These are phyloP conservation scores for Parathielavia appendiculata DNA, from an alignment of 495 filamentous ascomycete genomes.

Conservation along the genomic window DNA sequence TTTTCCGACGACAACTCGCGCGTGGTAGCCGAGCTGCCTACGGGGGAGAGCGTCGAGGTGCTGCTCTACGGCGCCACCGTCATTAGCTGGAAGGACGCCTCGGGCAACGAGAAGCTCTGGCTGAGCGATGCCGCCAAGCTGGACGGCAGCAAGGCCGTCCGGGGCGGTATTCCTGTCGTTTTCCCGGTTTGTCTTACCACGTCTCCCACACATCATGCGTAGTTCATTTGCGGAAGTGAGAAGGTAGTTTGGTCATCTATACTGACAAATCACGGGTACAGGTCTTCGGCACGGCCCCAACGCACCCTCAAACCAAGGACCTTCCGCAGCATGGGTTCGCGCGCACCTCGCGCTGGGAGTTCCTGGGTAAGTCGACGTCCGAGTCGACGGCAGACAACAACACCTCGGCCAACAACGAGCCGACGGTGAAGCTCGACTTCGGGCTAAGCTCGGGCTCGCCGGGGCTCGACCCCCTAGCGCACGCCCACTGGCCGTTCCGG, in stretches of 20 bases:
- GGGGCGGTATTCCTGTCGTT: slow-evolving; percentile 85
- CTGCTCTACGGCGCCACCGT: slow-evolving; percentile 90
- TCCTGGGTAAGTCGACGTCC: slow-evolving; percentile 64
- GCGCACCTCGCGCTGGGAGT: slow-evolving; percentile 73
- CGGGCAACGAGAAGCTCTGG: slow-evolving; percentile 82
- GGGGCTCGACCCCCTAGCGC: slow-evolving; percentile 59
- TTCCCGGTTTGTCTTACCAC: slow-evolving; percentile 67
- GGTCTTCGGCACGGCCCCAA: slow-evolving; percentile 83
- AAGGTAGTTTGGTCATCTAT: neutral
- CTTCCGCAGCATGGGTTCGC: slow-evolving; percentile 97
- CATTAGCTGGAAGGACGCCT: slow-evolving; percentile 79
- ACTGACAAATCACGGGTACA: slow-evolving; percentile 28
- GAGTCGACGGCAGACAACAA: slow-evolving; percentile 34
- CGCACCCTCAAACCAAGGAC: slow-evolving; percentile 61
- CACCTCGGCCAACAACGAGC: slow-evolving; percentile 39
- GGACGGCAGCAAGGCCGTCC: slow-evolving; percentile 56
- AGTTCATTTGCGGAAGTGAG: neutral
- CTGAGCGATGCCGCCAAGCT: slow-evolving; percentile 68
- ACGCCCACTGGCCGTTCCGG: slow-evolving; percentile 67
- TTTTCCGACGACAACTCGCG: slow-evolving; percentile 58
- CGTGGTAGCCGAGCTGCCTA: slow-evolving; percentile 69
- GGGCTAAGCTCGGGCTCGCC: slow-evolving; percentile 61
- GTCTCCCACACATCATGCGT: neutral
- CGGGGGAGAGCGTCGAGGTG: slow-evolving; percentile 78
- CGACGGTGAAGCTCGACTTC: slow-evolving; percentile 86